phyloP scores from a whole-genome alignment of 495 filamentous ascomycete species.

The Jackrogersella minutella region DNA sequence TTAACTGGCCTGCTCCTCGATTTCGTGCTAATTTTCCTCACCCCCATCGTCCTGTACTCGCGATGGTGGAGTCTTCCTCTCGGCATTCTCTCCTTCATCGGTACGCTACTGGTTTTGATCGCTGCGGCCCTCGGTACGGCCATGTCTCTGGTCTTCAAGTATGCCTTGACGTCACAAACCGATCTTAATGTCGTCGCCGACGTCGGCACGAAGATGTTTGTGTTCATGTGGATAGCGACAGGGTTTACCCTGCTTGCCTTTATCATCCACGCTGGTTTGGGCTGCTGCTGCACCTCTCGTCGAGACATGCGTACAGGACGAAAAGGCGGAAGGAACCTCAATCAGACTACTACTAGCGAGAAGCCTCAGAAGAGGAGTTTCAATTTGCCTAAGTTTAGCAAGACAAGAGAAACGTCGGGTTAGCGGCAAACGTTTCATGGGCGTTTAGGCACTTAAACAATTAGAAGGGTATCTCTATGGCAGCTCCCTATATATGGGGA shows the following conservation, averaged over 20 bases:
- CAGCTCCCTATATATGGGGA: neutral
- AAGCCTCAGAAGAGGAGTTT: conserved; percentile 18
- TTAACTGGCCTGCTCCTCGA: conserved; percentile 71
- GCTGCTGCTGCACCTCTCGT: conserved; percentile 73
- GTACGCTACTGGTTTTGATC: conserved; percentile 71
- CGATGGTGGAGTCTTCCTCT: conserved; percentile 57
- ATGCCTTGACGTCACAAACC: conserved; percentile 68
- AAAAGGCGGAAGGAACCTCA: conserved; percentile 42
- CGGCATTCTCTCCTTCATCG: conserved; percentile 69
- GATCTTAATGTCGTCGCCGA: conserved; percentile 78
- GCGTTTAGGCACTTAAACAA: too few species aligned
- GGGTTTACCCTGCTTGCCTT: conserved; percentile 72
- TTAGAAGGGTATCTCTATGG: neutral
- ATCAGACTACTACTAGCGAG: conserved; percentile 14
- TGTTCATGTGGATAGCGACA: conserved; percentile 86
- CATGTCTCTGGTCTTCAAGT: conserved; percentile 80
- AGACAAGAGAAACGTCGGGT: conserved; percentile 15
- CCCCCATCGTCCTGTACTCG: conserved; percentile 53
- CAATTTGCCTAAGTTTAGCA: conserved; percentile 20
- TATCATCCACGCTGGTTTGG: conserved; percentile 73
- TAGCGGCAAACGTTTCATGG: neutral
- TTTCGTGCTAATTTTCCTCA: conserved; percentile 62
- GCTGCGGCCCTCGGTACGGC: conserved; percentile 78
- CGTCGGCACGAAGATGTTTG: conserved; percentile 79
- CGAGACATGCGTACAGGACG: conserved; percentile 66